Percentiles rank a stretch among this genome's conserved stretches.
These are phyloP conservation scores for Giardia muris DNA, from an alignment of 208 protist species.

Conservation along the genomic window DNA sequence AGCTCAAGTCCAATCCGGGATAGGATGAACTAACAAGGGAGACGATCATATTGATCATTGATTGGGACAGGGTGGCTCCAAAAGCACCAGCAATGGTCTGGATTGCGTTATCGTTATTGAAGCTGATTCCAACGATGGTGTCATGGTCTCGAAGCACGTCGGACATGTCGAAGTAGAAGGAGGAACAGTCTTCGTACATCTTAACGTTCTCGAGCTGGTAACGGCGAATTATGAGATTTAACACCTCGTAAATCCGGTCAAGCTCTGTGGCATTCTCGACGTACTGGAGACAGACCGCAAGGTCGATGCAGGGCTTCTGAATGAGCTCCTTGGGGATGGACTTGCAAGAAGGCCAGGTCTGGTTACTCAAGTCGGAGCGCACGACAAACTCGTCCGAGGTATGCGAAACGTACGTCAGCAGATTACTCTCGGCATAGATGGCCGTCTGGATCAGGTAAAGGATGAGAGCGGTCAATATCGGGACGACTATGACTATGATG, in stretches of 20 bases:
- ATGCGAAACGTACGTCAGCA: background rate
- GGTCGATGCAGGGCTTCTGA: slow-evolving; percentile 3
- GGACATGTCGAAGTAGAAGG: background rate
- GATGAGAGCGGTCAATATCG: background rate
- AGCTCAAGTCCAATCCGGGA: too few species aligned
- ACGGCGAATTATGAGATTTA: background rate
- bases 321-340: background rate
- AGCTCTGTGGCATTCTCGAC: background rate
- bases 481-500: background rate
- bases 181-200: background rate
- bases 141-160: background rate
- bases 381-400: background rate
- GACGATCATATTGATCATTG: too few species aligned
- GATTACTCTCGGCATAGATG: background rate
- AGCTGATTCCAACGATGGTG: background rate
- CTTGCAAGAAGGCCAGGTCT: background rate
- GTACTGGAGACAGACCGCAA: background rate
- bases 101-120: too few species aligned
- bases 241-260: background rate
- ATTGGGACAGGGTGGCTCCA: background rate
- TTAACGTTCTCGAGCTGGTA: background rate
- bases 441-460: background rate
- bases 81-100: too few species aligned
- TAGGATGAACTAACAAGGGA: too few species aligned
- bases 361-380: background rate